phyloP scores from a whole-genome alignment of 331 rosid species.

The Quercus lobata region DNA sequence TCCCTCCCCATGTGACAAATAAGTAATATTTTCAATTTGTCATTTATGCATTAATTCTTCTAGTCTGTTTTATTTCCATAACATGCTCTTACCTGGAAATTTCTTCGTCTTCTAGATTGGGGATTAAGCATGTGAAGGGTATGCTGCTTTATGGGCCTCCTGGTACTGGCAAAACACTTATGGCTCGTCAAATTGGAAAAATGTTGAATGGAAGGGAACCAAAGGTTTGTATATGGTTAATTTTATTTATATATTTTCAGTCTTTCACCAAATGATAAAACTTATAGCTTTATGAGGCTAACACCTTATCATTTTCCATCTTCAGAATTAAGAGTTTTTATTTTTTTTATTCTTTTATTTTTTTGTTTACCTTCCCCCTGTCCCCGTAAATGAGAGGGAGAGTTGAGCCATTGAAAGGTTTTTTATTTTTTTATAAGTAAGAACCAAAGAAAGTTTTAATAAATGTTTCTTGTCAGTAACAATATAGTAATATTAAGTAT shows the following conservation, averaged over 20 bases:
- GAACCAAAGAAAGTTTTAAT: background rate
- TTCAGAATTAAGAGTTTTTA: background rate
- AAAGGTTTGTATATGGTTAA: constrained; percentile 58
- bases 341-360: background rate
- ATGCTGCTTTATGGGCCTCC: constrained; percentile 99
- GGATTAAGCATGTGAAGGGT: constrained; percentile 97
- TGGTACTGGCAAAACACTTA: constrained; percentile 99
- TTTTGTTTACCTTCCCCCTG: background rate
- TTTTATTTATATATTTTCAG: constrained; percentile 2
- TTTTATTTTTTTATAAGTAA: background rate
- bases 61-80: constrained; percentile 11
- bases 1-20: constrained; percentile 90
- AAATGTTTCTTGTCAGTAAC: background rate
- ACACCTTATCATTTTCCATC: background rate
- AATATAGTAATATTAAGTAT: background rate
- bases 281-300: background rate
- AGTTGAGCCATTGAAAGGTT: background rate
- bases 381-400: background rate
- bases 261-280: background rate
- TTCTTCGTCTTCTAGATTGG: constrained; percentile 64
- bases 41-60: background rate
- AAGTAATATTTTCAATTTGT: constrained; percentile 52
- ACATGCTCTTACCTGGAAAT: constrained; percentile 26
- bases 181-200: constrained; percentile 99
- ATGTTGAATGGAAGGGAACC: constrained; percentile 94